Evolutionary conservation across 306 rosid genomes (phyloP), one percentile per base, ranked within the genome.

Genomic region (Ceratonia siliqua): DNA sequence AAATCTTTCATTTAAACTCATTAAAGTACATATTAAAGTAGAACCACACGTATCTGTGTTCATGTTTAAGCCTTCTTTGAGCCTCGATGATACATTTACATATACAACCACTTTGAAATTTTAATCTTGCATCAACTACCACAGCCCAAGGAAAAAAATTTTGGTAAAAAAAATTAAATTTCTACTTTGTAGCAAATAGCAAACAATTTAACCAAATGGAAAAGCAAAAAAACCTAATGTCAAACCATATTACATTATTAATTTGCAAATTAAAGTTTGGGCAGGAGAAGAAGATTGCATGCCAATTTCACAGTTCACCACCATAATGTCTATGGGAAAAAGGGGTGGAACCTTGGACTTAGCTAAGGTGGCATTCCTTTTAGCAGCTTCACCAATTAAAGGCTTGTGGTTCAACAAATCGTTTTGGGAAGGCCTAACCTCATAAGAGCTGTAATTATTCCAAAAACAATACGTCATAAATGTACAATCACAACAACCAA

Each of bases 261-360:
- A 22, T 13, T 28, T 64, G 56, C 33, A 24, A 64, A 64, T 22
- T 28, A 8, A 72, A 48, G 52, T 36, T 52, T 78, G 11, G 8
- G 20, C 71, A 22, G 52, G 39, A 35, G 57, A 72, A 35, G 71
- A 57, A 24, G 38, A 62, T 54, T 13, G 14, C 38, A 73, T 57
- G 32, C 10, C 49, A 43, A 64, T 53, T 81, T 63, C 62, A 48
- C 24, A 70, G 71, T 43, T 70, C 33, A 79, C 46, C 46, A 67
- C 22, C 64, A 73, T 17, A 78, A 6, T 46, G 8, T 11, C n/a
- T 30, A 79, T 28, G 27, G 67, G 64, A 45, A 69, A 33, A 61
- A 56, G 36, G 43, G 59, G 57, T 77, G 74, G 84, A 54, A 94
- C 99, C 99, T 91, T 76, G 67, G 95, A 87, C 41, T 63, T 70